These are phyloP conservation scores for Corylus avellana DNA, from an alignment of 306 rosid species.

Conservation along the genomic window DNA sequence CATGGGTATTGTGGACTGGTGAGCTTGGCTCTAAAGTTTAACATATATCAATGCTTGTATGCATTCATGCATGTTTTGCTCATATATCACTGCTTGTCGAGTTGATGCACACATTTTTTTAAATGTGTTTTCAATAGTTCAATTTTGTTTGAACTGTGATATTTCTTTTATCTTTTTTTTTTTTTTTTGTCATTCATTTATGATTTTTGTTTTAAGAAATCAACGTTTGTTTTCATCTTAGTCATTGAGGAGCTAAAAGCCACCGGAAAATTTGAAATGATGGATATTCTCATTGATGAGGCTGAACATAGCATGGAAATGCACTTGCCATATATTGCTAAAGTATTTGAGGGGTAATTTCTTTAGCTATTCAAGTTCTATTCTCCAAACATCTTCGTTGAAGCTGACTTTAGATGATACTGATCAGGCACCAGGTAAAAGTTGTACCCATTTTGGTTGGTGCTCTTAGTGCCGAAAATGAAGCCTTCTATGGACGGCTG, in stretches of 20 bases:
- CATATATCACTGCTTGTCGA: not conserved
- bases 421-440: conserved; percentile 72
- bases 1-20: not conserved
- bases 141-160: not conserved
- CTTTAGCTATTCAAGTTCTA: conserved; percentile 2
- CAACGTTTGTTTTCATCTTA: conserved; percentile 34
- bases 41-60: too few species aligned
- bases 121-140: not conserved
- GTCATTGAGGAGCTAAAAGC: conserved; percentile 89
- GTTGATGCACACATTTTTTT: not conserved
- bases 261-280: conserved; percentile 72
- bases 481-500: conserved; percentile 77
- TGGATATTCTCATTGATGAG: conserved; percentile 84
- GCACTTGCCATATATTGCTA: conserved; percentile 97
- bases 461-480: conserved; percentile 69
- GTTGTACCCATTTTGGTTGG: conserved; percentile 95
- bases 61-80: too few species aligned
- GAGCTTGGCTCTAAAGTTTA: not conserved
- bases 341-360: conserved; percentile 89
- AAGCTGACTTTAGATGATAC: conserved; percentile 27
- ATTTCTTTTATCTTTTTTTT: not conserved
- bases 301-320: conserved; percentile 99
- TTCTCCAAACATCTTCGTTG: conserved; percentile 14
- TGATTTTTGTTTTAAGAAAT: not conserved
- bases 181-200: not conserved